Conservation (phyloP, 176 grass and related monocot genomes). For the Carex pumila region DNA sequence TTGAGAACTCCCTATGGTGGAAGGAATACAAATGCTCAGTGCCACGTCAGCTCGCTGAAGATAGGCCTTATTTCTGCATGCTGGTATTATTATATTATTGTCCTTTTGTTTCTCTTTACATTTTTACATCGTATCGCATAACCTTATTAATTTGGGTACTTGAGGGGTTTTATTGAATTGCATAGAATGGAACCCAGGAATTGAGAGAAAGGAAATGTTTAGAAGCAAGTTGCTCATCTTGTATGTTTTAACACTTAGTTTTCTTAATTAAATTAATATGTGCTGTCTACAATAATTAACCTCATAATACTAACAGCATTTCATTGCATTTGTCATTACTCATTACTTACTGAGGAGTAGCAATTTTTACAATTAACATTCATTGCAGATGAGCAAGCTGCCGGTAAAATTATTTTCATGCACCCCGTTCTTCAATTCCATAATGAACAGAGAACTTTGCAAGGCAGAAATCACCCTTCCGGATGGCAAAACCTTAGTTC, state of each 20-base stretch:
- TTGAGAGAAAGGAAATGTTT: background rate
- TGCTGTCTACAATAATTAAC: background rate
- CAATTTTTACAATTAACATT: constrained; percentile 1
- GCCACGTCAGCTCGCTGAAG: constrained; percentile 26
- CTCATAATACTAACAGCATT: background rate
- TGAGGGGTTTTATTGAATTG: background rate
- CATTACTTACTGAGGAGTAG: background rate
- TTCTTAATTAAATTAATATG: background rate
- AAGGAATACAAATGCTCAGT: constrained; percentile 60
- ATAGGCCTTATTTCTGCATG: constrained; percentile 76
- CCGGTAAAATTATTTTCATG: background rate
- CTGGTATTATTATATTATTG: constrained; percentile 40
- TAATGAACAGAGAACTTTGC: constrained; percentile 73
- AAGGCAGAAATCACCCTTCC: constrained; percentile 20
- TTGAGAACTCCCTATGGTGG: constrained; percentile 73
- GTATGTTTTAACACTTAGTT: background rate
- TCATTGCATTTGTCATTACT: background rate
- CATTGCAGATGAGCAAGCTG: constrained; percentile 65
- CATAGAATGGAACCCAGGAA: background rate
- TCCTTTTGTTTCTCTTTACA: background rate
- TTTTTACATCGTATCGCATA: background rate
- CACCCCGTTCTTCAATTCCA: constrained; percentile 46
- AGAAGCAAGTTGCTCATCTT: background rate
- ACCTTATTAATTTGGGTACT: background rate
- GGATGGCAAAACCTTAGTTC: constrained; percentile 6